Evolutionary conservation across 148 eudicot genomes (phyloP).

Genomic region (Gaultheria prostrata): DNA sequence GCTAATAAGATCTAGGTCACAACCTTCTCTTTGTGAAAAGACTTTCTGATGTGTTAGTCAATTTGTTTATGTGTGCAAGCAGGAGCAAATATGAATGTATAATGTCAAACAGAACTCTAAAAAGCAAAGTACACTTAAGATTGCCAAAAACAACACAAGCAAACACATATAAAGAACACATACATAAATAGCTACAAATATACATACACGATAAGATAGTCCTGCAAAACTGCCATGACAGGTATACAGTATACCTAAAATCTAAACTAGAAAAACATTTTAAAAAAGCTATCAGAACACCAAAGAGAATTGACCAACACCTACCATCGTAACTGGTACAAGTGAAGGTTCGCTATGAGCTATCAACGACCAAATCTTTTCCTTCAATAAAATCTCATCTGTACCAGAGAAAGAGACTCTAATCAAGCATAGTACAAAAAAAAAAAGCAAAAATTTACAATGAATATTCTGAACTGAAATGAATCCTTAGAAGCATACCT

Average conservation of each 20-base stretch:
- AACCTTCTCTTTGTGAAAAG: neutral
- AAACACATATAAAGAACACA: neutral
- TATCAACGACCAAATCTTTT: slow-evolving; percentile 83
- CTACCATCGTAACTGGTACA: slow-evolving; percentile 78
- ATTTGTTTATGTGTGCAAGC: neutral
- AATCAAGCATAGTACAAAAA: neutral
- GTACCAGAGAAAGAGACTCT: slow-evolving; percentile 5
- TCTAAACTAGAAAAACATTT: neutral
- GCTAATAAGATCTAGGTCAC: neutral
- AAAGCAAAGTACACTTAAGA: neutral
- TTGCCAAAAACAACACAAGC: slow-evolving; percentile 6
- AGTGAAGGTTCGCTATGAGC: slow-evolving; percentile 82
- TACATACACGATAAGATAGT: neutral
- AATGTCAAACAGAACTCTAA: neutral
- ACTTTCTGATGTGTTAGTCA: neutral
- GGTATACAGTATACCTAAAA: neutral
- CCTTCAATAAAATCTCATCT: slow-evolving; percentile 82
- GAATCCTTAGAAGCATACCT: slow-evolving; percentile 35
- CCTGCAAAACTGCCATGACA: neutral
- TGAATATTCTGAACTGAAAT: neutral
- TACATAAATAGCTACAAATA: neutral
- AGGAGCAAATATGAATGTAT: neutral
- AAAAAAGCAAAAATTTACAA: neutral
- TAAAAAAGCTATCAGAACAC: neutral
- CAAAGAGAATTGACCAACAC: neutral